phyloP scores from a whole-genome alignment of 2,329 filamentous ascomycete genomes.

The Penicillium sp. region DNA sequence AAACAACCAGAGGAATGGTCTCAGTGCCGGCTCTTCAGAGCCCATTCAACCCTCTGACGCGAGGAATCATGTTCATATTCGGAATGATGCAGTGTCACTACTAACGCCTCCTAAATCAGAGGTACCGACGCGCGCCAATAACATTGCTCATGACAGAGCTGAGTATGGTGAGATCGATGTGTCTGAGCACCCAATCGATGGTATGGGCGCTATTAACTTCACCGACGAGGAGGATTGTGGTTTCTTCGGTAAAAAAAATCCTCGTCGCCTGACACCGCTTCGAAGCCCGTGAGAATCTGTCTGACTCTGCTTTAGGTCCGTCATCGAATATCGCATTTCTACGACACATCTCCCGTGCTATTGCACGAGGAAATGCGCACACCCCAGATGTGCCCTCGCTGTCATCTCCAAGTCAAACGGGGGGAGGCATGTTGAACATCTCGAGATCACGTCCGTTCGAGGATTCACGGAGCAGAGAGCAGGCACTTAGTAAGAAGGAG shows the following conservation, averaged over 20 bases:
- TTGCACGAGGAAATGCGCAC: conserved; percentile 8
- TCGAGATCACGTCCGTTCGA: conserved; percentile 9
- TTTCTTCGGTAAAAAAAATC: conserved; percentile 30
- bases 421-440: conserved; percentile 17
- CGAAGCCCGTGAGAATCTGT: background rate
- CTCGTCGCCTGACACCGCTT: background rate
- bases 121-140: background rate
- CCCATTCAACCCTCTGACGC: background rate
- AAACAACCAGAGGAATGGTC: background rate
- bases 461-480: background rate
- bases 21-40: background rate
- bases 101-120: background rate
- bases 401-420: background rate
- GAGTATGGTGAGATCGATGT: conserved; percentile 13
- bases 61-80: background rate
- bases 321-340: conserved; percentile 27
- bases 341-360: conserved; percentile 17
- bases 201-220: conserved; percentile 38
- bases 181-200: conserved; percentile 32
- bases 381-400: background rate
- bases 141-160: background rate
- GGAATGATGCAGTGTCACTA: background rate
- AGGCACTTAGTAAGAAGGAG: background rate
- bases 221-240: conserved; percentile 37
- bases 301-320: conserved; percentile 8